Evolutionary conservation across 306 rosid genomes (phyloP), one percentile per base, ranked within the genome.

Genomic region (Acacia melanoxylon): DNA sequence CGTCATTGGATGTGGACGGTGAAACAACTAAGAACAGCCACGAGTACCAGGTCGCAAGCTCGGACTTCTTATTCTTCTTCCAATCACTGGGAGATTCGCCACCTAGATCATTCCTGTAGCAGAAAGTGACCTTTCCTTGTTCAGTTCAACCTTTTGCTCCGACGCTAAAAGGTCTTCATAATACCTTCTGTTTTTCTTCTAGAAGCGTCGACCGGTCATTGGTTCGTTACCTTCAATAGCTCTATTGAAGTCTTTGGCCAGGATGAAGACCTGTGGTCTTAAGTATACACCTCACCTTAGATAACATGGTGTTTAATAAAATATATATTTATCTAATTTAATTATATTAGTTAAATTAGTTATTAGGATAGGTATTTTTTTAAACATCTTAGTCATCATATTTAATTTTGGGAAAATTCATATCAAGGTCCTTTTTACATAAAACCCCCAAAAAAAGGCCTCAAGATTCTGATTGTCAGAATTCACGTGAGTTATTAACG

Each of bases 51-150:
- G 41, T 58, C 25, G 42, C 17, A 41, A 61, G 22, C 22, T 54
- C 14, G 37, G 78, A 75, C 61, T 54, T 54, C 61, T 54, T 19
- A 25, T 19, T 1, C 68, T 35, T 58, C 54, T 24, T 59, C 52
- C 4, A 14, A n/a, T 3, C 79, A 19, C 24, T 15, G 16, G 2
- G 10, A n/a, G 58, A 40, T 3, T 59, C 61, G 58, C 58, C 80
- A 76, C 37, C 7, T 7, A 68, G 41, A 40, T 4, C 35, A 4
- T 49, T 0, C 27, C 56, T 59, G 10, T 41, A 37, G 70, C 20
- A 40, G 58, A 76, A 58, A 59, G 42, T 61, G 80, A 76, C 41
- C 68, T 75, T 75, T 54, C 7, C 74, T 2, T 63, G 41, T 63
- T 29, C 35, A 24, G 67, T 61, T 63, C 69, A 63, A 13, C n/a